Evolutionary conservation across 108 stramenopile species (phyloP).

Genomic region (Conticribra weissflogii): DNA sequence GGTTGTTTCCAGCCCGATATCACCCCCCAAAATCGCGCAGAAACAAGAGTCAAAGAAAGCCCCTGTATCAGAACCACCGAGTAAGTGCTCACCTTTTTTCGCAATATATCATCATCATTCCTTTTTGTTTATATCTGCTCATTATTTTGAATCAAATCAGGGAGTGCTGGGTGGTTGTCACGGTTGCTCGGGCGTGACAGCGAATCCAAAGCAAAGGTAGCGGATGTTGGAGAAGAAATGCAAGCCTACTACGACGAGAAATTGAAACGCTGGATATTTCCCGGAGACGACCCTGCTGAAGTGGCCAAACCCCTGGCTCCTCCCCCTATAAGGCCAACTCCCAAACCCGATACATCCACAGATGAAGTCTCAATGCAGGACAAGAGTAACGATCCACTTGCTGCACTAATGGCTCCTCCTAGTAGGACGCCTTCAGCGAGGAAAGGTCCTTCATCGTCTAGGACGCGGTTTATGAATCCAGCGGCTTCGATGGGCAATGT

Average conservation of each 20-base stretch:
- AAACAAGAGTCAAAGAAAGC: conserved; percentile 36
- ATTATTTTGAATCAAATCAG: conserved; percentile 14
- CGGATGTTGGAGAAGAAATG: conserved; percentile 70
- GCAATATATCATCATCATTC: too few species aligned
- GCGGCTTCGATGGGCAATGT: conserved; percentile 50
- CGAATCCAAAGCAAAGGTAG: conserved; percentile 64
- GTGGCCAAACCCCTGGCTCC: conserved; percentile 76
- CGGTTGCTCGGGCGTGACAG: conserved; percentile 77
- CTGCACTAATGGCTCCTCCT: conserved; percentile 90
- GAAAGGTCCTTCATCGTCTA: conserved; percentile 23
- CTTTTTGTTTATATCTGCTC: conserved; percentile 1
- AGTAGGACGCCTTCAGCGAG: conserved; percentile 33
- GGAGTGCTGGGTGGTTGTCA: conserved; percentile 58
- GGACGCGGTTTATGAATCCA: conserved; percentile 42
- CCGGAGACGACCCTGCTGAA: conserved; percentile 80
- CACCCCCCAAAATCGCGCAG: conserved; percentile 21
- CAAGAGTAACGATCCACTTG: conserved; percentile 77
- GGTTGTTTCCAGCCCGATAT: conserved; percentile 1
- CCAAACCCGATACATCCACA: conserved; percentile 28
- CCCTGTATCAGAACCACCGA: conserved; percentile 46
- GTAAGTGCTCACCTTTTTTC: conserved; percentile 19
- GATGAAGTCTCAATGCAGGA: conserved; percentile 17
- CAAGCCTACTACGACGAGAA: conserved; percentile 79
- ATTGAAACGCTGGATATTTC: conserved; percentile 72
- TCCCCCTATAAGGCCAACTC: conserved; percentile 62